Conservation (phyloP, 495 filamentous ascomycete genomes). For the Neurospora sp. region DNA sequence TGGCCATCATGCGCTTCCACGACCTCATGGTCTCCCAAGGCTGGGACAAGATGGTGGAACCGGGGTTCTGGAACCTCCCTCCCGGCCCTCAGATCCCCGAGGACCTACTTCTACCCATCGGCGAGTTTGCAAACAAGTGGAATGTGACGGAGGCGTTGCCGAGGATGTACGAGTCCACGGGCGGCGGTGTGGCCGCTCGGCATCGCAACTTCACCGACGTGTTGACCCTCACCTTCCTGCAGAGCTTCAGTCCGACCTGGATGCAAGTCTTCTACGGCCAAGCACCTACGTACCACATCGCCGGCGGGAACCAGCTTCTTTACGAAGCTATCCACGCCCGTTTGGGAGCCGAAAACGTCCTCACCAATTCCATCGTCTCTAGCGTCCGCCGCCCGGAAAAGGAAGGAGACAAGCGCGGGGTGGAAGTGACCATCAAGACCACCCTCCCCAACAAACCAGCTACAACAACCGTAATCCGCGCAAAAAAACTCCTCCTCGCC, state of each 20-base stretch:
- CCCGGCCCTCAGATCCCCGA: slow-evolving; percentile 24
- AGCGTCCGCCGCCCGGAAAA: neutral
- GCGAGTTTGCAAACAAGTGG: slow-evolving; percentile 30
- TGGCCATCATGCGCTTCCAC: slow-evolving; percentile 23
- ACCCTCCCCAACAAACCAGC: slow-evolving; percentile 1
- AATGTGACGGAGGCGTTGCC: slow-evolving; percentile 29
- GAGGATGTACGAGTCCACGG: slow-evolving; percentile 8
- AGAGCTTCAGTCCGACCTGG: slow-evolving; percentile 26
- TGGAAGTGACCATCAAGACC: slow-evolving; percentile 17
- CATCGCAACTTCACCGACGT: slow-evolving; percentile 24
- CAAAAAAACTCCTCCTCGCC: slow-evolving; percentile 27
- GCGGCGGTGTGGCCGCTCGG: slow-evolving; percentile 18
- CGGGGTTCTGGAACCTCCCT: slow-evolving; percentile 26
- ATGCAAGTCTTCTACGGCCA: slow-evolving; percentile 15
- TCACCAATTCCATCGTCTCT: slow-evolving; percentile 22
- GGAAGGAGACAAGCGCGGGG: slow-evolving; percentile 10
- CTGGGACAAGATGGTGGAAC: slow-evolving; percentile 25
- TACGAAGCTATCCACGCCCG: slow-evolving; percentile 22
- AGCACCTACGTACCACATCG: slow-evolving; percentile 11
- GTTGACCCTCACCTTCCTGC: slow-evolving; percentile 25
- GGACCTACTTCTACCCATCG: slow-evolving; percentile 32
- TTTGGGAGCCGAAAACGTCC: slow-evolving; percentile 18
- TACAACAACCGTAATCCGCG: slow-evolving; percentile 18
- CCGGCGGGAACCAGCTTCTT: slow-evolving; percentile 25
- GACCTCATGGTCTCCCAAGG: slow-evolving; percentile 17